Evolutionary conservation across 2,329 filamentous ascomycete species (phyloP), one percentile per base, ranked within the genome.

Genomic region (Ceratocystiopsis sp.): DNA sequence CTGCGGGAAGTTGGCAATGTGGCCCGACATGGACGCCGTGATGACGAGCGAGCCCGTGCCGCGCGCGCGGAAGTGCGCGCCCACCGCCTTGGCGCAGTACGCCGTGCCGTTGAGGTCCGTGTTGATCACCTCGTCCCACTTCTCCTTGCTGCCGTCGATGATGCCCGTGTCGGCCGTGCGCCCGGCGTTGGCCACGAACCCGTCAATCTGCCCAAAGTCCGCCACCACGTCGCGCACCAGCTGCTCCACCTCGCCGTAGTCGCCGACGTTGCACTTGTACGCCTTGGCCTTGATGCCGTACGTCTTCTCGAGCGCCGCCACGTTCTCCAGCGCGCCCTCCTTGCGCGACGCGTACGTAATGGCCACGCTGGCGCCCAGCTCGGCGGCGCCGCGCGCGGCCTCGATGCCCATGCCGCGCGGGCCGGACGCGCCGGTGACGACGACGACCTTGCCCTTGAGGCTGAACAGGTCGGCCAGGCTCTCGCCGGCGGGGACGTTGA

Each of bases 131-230:
- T 75, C 71, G 41, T 68, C 68, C 61, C 82, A 83, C 52, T 75
- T 71, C 16, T 75, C 69, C 16, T 78, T 55, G 6, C 72, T 62
- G 19, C 76, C 79, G 48, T 83, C 76, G 34, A 84, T 65, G 55
- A 80, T 75, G 10, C 75, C 57, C 0, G 79, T 78, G 46, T 83
- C 70, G 51, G 80, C 78, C 7, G 80, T 83, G 48, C 75, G 72
- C 45, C 80, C 80, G 17, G 80, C 79, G 59, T 91, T 89, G 51
- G 83, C 82, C 38, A 87, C 73, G 53, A 89, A 85, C 50, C 85
- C 67, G 53, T 87, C 83, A 10, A 89, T 71, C 6, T 80, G 73
- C 46, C 78, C 78, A 61, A 87, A 81, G 15, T 87, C 80, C 46
- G 64, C 57, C 37, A 78, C 62, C 48, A 73, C 69, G 9, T 63